phyloP scores from a whole-genome alignment of 2,329 filamentous ascomycete species.

The Penicillium brasilianum region DNA sequence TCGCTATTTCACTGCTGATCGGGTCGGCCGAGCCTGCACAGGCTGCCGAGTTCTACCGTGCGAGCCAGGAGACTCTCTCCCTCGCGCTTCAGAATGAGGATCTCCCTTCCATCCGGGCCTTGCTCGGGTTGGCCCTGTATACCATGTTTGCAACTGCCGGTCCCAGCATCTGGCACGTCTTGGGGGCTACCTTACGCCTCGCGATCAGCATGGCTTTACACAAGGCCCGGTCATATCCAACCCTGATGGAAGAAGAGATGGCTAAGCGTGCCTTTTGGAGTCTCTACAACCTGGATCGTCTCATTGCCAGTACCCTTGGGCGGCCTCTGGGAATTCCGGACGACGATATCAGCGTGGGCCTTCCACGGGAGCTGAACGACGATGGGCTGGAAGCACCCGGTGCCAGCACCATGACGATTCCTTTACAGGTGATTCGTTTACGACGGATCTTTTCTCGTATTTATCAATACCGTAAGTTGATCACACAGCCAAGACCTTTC shows the following conservation, averaged over 20 bases:
- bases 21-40: conserved; percentile 38
- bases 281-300: conserved; percentile 50
- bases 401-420: conserved; percentile 46
- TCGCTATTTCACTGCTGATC: conserved; percentile 44
- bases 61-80: conserved; percentile 42
- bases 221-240: conserved; percentile 37
- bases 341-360: conserved; percentile 47
- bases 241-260: conserved; percentile 45
- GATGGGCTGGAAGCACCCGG: conserved; percentile 45
- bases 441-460: conserved; percentile 47
- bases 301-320: conserved; percentile 47
- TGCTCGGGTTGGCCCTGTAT: conserved; percentile 45
- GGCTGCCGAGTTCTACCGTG: conserved; percentile 43
- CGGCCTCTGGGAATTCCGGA: conserved; percentile 49
- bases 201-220: conserved; percentile 47
- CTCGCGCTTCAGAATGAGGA: conserved; percentile 46
- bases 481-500: background rate
- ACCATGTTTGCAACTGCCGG: conserved; percentile 46
- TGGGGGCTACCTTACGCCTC: conserved; percentile 45
- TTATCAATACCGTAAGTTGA: conserved; percentile 43
- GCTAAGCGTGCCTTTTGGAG: conserved; percentile 52
- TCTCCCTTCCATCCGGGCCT: conserved; percentile 42
- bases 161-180: conserved; percentile 48
- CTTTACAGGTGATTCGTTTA: conserved; percentile 43
- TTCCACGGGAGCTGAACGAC: conserved; percentile 47